These are phyloP conservation scores for Herpetomonas muscarum DNA, from an alignment of 208 protist genomes.

Conservation along the genomic window DNA sequence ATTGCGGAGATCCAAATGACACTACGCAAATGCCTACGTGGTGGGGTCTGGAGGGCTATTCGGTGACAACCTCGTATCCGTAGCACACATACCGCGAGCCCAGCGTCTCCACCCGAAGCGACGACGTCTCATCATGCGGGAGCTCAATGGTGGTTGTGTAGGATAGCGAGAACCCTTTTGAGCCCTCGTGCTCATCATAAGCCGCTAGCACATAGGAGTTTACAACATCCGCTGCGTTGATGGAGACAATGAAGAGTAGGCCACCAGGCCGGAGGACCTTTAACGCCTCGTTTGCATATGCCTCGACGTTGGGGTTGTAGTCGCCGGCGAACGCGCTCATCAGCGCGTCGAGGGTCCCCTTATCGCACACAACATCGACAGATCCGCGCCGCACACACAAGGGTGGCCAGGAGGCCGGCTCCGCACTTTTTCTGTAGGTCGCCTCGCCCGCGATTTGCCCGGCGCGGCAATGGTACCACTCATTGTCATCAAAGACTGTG, in stretches of 20 bases:
- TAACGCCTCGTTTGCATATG: conserved; percentile 33
- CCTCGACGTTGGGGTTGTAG: conserved; percentile 49
- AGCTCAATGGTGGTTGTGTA: conserved; percentile 27
- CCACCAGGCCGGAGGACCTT: conserved; percentile 31
- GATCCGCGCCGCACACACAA: conserved; percentile 4
- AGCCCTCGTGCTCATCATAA: conserved; percentile 5
- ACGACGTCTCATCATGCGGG: conserved; percentile 5
- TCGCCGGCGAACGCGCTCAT: conserved; percentile 55
- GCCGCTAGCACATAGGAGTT: conserved; percentile 38
- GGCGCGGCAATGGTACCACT: neutral
- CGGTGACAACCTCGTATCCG: conserved; percentile 22
- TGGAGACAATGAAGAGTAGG: conserved; percentile 49
- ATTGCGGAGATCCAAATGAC: conserved; percentile 1
- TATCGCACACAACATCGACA: conserved; percentile 57
- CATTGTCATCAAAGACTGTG: neutral
- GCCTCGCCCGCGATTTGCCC: neutral
- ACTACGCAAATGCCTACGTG: too few species aligned
- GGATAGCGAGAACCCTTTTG: conserved; percentile 22
- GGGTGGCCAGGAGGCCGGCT: neutral
- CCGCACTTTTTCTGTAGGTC: neutral
- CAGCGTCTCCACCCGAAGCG: conserved; percentile 50
- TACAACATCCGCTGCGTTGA: conserved; percentile 50
- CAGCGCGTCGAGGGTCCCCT: conserved; percentile 57
- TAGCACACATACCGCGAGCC: conserved; percentile 47
- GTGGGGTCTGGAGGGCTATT: conserved; percentile 2